Conservation (phyloP, 2,329 filamentous ascomycete genomes). For the Ophiostoma sp. region DNA sequence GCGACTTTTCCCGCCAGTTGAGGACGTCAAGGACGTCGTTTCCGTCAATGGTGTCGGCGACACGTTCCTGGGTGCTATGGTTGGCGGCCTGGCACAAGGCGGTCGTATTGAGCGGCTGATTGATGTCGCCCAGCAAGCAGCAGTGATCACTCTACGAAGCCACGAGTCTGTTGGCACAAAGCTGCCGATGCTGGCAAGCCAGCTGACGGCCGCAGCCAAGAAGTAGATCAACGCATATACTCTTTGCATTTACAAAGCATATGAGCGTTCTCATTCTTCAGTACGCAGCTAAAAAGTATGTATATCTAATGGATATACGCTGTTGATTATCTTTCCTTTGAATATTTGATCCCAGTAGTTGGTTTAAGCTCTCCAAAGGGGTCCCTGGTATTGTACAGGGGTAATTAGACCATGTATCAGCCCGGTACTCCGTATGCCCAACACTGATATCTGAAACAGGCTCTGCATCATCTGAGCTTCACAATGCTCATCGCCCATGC, state of each 20-base stretch:
- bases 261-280: neutral
- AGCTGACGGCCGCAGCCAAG: conserved; percentile 26
- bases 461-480: conserved; percentile 19
- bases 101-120: conserved; percentile 57
- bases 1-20: conserved; percentile 60
- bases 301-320: too few relatives aligned
- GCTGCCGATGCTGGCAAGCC: conserved; percentile 27
- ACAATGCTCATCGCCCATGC: conserved; percentile 13
- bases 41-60: conserved; percentile 95
- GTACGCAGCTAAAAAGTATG: too few relatives aligned
- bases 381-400: too few relatives aligned
- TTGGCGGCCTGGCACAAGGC: conserved; percentile 67
- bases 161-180: conserved; percentile 56
- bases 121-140: conserved; percentile 74
- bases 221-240: neutral
- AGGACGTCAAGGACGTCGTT: conserved; percentile 64
- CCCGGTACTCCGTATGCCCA: neutral
- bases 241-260: neutral
- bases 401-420: too few relatives aligned
- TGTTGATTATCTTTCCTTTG: too few relatives aligned
- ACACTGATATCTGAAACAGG: conserved; percentile 14
- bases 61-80: conserved; percentile 78
- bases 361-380: too few relatives aligned
- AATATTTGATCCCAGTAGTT: too few relatives aligned
- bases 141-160: conserved; percentile 71